Percentiles rank a stretch among this genome's conserved stretches.
phyloP scores from a whole-genome alignment of 768 basidiomycete genomes.

The Daedaleopsis sinensis region DNA sequence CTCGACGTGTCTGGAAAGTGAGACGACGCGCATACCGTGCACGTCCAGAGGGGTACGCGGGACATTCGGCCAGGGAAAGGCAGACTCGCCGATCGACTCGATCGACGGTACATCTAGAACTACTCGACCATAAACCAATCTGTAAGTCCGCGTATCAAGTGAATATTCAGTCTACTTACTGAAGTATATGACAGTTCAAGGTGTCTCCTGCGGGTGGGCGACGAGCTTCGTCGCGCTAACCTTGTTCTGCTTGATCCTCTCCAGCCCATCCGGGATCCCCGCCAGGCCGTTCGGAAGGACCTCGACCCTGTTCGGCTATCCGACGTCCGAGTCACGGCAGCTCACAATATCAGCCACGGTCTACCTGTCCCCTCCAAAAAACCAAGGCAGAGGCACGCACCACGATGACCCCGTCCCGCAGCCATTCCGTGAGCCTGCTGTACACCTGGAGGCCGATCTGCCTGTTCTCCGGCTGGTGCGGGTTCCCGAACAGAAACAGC shows the following conservation, averaged over 20 bases:
- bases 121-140: too few relatives aligned
- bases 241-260: constrained; percentile 24
- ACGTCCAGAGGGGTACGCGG: too few relatives aligned
- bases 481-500: constrained; percentile 8
- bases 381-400: constrained; percentile 8
- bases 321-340: too few relatives aligned
- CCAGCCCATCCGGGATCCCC: constrained; percentile 14
- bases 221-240: constrained; percentile 24
- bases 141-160: too few relatives aligned
- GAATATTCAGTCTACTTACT: too few relatives aligned
- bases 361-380: neutral
- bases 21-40: too few relatives aligned
- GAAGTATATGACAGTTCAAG: neutral
- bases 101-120: too few relatives aligned
- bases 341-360: neutral
- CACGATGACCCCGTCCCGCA: constrained; percentile 22
- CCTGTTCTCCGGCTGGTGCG: constrained; percentile 4
- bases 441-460: constrained; percentile 12
- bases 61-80: too few relatives aligned
- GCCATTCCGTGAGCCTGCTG: constrained; percentile 17
- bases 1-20: too few relatives aligned
- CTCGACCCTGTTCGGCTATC: constrained; percentile 14
- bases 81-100: too few relatives aligned
- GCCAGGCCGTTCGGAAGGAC: constrained; percentile 17
- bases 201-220: constrained; percentile 35